phyloP scores from a whole-genome alignment of 2,329 filamentous ascomycete genomes.

The Aspergillus carbonarius region DNA sequence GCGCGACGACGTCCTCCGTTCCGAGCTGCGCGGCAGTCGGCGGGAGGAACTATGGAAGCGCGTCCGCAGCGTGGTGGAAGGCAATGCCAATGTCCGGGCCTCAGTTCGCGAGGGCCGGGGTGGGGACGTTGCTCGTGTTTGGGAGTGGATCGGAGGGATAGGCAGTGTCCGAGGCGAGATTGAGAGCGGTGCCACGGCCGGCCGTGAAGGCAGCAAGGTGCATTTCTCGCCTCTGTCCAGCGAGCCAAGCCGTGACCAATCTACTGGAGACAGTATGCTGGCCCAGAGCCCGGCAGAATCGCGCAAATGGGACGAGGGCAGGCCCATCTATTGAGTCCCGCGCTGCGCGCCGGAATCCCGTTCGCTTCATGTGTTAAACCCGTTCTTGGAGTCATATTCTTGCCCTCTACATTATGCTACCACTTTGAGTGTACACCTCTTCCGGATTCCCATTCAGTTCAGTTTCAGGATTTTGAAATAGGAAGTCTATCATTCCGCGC shows the following conservation, averaged over 20 bases:
- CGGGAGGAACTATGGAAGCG: constrained; percentile 80
- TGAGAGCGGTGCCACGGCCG: constrained; percentile 24
- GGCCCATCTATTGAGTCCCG: constrained; percentile 40
- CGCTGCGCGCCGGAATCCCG: background rate
- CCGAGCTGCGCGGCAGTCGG: constrained; percentile 72
- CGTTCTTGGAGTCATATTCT: background rate
- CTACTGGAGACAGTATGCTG: constrained; percentile 16
- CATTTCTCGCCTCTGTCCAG: constrained; percentile 27
- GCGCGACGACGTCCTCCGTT: constrained; percentile 82
- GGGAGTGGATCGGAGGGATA: constrained; percentile 68
- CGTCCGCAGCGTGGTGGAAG: constrained; percentile 82
- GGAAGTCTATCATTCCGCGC: background rate
- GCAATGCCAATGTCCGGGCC: constrained; percentile 86
- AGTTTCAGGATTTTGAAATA: background rate
- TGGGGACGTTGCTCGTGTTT: constrained; percentile 60
- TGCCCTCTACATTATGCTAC: background rate
- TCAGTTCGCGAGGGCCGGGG: constrained; percentile 64
- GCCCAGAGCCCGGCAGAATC: constrained; percentile 28
- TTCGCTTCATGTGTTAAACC: background rate
- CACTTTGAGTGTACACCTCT: background rate
- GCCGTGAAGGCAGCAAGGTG: constrained; percentile 28
- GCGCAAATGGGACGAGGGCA: constrained; percentile 44
- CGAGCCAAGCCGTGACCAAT: constrained; percentile 18
- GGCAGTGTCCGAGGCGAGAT: constrained; percentile 46
- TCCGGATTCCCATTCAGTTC: background rate